A percentile compares a stretch with the other conserved stretches of the same genome.
Evolutionary conservation across 2,329 filamentous ascomycete species (phyloP).

Genomic region (Macroventuria anomochaeta): DNA sequence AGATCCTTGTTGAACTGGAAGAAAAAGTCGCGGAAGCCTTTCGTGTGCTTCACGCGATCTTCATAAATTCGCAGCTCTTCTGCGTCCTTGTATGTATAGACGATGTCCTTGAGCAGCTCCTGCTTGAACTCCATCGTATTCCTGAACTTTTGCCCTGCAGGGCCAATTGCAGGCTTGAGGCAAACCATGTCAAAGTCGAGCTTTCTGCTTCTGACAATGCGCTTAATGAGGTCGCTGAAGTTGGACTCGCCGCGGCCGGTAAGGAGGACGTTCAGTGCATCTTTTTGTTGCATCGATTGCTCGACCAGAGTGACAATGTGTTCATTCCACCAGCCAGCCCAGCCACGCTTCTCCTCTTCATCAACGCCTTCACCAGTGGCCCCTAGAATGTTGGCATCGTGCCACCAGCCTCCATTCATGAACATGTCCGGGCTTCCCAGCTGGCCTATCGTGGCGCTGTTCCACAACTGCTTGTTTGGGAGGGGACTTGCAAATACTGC

Average conservation of each 20-base stretch:
- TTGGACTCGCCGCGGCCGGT: conserved; percentile 82
- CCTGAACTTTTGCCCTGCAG: conserved; percentile 76
- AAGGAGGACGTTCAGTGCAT: conserved; percentile 82
- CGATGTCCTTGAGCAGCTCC: conserved; percentile 76
- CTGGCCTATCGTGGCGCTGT: conserved; percentile 74
- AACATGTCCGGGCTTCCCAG: conserved; percentile 79
- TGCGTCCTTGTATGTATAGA: conserved; percentile 84
- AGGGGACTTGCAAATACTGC: conserved; percentile 88
- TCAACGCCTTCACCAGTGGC: conserved; percentile 84
- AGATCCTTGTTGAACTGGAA: conserved; percentile 73
- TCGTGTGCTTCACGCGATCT: conserved; percentile 70
- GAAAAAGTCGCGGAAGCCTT: conserved; percentile 86
- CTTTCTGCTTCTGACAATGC: conserved; percentile 77
- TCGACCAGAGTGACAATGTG: conserved; percentile 79
- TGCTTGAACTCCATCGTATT: conserved; percentile 95
- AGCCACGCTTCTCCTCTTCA: conserved; percentile 80
- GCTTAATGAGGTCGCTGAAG: conserved; percentile 80
- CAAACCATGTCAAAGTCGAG: conserved; percentile 88
- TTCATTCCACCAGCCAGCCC: conserved; percentile 98
- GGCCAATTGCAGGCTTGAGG: conserved; percentile 84
- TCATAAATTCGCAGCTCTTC: conserved; percentile 79
- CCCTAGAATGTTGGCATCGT: conserved; percentile 83
- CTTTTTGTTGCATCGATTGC: conserved; percentile 82
- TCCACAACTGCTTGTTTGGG: conserved; percentile 89
- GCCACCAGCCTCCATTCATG: conserved; percentile 93